phyloP scores from a whole-genome alignment of 495 filamentous ascomycete species.

The Oidiodendron maius region DNA sequence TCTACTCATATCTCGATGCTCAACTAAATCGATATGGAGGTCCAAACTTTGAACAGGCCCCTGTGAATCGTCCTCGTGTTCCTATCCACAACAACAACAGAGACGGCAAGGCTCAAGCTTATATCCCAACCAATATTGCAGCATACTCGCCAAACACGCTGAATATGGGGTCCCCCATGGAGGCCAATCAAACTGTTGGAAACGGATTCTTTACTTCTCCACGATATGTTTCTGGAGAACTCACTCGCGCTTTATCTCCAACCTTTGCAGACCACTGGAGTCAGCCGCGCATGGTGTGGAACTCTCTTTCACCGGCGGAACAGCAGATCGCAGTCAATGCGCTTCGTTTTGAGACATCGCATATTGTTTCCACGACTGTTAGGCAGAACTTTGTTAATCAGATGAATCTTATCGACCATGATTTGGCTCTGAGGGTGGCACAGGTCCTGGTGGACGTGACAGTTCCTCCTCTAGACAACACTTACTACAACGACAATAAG shows the following conservation, averaged over 20 bases:
- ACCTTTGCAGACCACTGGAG: constrained; percentile 74
- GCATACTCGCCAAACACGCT: constrained; percentile 61
- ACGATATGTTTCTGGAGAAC: constrained; percentile 44
- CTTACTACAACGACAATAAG: constrained; percentile 65
- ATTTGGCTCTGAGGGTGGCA: constrained; percentile 62
- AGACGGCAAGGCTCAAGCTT: constrained; percentile 50
- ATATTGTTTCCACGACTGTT: constrained; percentile 50
- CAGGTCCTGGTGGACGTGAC: constrained; percentile 48
- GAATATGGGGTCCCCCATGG: constrained; percentile 58
- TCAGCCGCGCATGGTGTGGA: constrained; percentile 71
- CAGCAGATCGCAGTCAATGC: constrained; percentile 76
- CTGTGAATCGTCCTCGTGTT: constrained; percentile 61
- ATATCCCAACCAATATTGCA: constrained; percentile 47
- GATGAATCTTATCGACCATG: constrained; percentile 65
- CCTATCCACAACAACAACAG: constrained; percentile 72
- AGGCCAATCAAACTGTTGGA: constrained; percentile 64
- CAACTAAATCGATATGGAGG: constrained; percentile 66
- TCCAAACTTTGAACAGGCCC: constrained; percentile 72
- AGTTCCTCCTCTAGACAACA: constrained; percentile 51
- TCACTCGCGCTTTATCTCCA: constrained; percentile 52
- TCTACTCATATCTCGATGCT: constrained; percentile 73
- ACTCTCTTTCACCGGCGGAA: constrained; percentile 63
- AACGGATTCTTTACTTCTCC: constrained; percentile 68
- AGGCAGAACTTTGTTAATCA: constrained; percentile 60
- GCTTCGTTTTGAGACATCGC: constrained; percentile 66